Evolutionary conservation across 1,139 yeast genomes (phyloP).

Genomic region (Diutina scorzettiae): DNA sequence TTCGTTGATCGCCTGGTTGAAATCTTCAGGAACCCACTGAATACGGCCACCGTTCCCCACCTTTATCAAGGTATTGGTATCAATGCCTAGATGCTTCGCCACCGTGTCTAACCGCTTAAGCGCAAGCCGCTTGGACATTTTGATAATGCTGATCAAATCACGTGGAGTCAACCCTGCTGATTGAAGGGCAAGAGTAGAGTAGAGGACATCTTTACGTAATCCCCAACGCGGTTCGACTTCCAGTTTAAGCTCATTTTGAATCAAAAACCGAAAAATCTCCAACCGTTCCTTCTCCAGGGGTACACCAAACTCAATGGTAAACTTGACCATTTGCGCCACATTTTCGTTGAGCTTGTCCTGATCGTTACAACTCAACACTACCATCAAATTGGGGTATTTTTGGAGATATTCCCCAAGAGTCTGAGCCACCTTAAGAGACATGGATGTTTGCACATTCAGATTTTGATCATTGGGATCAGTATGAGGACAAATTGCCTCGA

Average conservation of each 20-base stretch:
- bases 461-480: constrained; percentile 55
- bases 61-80: constrained; percentile 18
- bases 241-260: constrained; percentile 17
- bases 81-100: constrained; percentile 10
- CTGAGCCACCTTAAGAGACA: constrained; percentile 48
- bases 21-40: constrained; percentile 48
- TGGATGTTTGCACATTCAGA: constrained; percentile 38
- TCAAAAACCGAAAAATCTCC: constrained; percentile 44
- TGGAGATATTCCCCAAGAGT: constrained; percentile 44
- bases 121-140: constrained; percentile 50
- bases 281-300: constrained; percentile 70
- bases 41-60: constrained; percentile 44
- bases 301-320: constrained; percentile 65
- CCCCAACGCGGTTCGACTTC: constrained; percentile 14
- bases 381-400: constrained; percentile 27
- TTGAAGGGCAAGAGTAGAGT: constrained; percentile 57
- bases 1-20: constrained; percentile 60
- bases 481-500: constrained; percentile 62
- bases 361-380: constrained; percentile 65
- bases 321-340: constrained; percentile 58
- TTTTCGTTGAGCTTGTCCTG: constrained; percentile 58
- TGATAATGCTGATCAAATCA: constrained; percentile 64
- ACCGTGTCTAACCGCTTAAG: constrained; percentile 33
- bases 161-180: constrained; percentile 90
- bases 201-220: constrained; percentile 42